phyloP scores from a whole-genome alignment of 768 basidiomycete genomes.

The Lactarius sp. region DNA sequence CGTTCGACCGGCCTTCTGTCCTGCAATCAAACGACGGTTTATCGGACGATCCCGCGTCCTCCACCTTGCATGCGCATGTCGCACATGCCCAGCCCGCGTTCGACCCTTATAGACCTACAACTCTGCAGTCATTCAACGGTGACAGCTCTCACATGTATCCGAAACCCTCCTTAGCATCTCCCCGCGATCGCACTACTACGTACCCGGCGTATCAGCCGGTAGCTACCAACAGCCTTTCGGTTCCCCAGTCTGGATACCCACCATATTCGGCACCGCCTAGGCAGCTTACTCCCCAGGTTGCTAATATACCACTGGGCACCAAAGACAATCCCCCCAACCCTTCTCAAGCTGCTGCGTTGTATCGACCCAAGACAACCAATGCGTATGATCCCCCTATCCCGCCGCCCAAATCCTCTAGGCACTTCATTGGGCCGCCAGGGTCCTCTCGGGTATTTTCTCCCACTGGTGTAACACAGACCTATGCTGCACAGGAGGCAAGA shows the following conservation, averaged over 20 bases:
- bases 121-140: constrained; percentile 1
- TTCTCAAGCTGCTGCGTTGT: constrained; percentile 19
- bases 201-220: constrained; percentile 31
- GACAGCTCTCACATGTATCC: constrained; percentile 9
- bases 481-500: constrained; percentile 9
- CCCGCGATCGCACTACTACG: constrained; percentile 24
- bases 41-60: not conserved
- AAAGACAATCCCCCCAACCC: constrained; percentile 2
- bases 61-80: constrained; percentile 12
- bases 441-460: constrained; percentile 14
- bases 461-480: constrained; percentile 1
- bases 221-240: constrained; percentile 18
- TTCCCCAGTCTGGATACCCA: constrained; percentile 24
- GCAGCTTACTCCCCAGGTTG: constrained; percentile 3
- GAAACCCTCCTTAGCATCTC: constrained; percentile 9
- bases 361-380: constrained; percentile 29
- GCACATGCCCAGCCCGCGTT: constrained; percentile 5
- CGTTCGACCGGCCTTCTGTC: not conserved
- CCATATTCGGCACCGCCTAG: constrained; percentile 26
- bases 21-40: not conserved
- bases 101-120: constrained; percentile 11
- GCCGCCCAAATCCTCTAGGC: constrained; percentile 21
- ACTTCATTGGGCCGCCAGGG: constrained; percentile 4
- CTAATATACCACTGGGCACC: not conserved
- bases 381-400: constrained; percentile 35